phyloP scores from a whole-genome alignment of 176 grass and related monocot genomes.

The Eleusine coracana region DNA sequence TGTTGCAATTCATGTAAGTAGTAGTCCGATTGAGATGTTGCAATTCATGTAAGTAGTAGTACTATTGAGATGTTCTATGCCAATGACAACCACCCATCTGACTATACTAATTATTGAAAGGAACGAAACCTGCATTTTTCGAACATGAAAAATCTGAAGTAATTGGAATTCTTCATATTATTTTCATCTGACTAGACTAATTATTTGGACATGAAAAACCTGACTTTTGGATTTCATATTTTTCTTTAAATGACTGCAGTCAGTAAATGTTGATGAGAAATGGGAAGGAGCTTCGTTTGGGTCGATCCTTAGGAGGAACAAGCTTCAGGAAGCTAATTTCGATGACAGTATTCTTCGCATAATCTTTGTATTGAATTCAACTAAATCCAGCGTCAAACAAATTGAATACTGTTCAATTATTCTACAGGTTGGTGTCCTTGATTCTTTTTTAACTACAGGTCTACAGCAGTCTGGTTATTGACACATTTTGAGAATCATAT shows the following conservation, averaged over 20 bases:
- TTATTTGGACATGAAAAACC: background rate
- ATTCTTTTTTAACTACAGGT: background rate
- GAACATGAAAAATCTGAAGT: constrained; percentile 18
- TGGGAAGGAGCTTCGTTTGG: constrained; percentile 83
- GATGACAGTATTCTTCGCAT: constrained; percentile 63
- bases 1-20: constrained; percentile 68
- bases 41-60: constrained; percentile 59
- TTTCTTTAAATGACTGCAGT: constrained; percentile 46
- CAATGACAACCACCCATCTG: constrained; percentile 18
- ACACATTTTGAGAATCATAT: constrained; percentile 28
- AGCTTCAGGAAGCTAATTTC: constrained; percentile 56
- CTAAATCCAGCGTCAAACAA: constrained; percentile 71
- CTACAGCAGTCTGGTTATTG: background rate
- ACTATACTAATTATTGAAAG: constrained; percentile 19
- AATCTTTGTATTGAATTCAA: constrained; percentile 61
- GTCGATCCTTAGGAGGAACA: constrained; percentile 69
- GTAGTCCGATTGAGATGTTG: constrained; percentile 5
- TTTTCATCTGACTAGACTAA: background rate
- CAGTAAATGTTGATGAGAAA: constrained; percentile 82
- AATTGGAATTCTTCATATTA: background rate
- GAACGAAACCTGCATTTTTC: constrained; percentile 3
- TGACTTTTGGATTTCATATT: constrained; percentile 9
- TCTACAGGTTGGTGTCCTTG: constrained; percentile 55
- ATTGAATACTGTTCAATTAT: constrained; percentile 76
- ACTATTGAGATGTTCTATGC: constrained; percentile 15